Conservation (phyloP, 2,329 filamentous ascomycete genomes). For the Aspergillus persii region DNA sequence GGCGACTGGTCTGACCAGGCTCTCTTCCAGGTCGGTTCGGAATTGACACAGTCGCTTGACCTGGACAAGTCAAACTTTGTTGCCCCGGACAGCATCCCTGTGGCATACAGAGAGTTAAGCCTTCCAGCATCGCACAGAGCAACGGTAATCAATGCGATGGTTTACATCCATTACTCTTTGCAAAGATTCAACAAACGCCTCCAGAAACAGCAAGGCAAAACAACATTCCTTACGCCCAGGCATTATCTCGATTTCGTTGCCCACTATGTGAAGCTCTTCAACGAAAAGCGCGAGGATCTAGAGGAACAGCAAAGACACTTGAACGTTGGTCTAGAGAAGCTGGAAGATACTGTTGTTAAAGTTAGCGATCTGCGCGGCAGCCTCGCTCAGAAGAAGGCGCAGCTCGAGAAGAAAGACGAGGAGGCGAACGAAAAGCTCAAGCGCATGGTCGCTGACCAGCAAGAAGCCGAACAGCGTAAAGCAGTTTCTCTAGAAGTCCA, state of each 20-base stretch:
- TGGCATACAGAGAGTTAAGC: slow-evolving; percentile 81
- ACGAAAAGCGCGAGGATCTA: slow-evolving; percentile 95
- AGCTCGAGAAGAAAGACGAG: slow-evolving; percentile 87
- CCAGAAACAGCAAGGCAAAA: slow-evolving; percentile 85
- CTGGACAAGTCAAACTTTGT: slow-evolving; percentile 82
- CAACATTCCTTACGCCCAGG: slow-evolving; percentile 89
- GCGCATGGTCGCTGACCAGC: slow-evolving; percentile 94
- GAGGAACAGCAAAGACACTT: slow-evolving; percentile 98
- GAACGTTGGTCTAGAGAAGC: slow-evolving; percentile 95
- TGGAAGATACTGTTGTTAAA: slow-evolving; percentile 95
- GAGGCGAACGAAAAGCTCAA: slow-evolving; percentile 97
- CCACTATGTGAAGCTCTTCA: slow-evolving; percentile 96
- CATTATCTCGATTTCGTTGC: slow-evolving; percentile 98
- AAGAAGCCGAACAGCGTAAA: slow-evolving; percentile 89
- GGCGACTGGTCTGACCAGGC: slow-evolving; percentile 99
- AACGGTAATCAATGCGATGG: slow-evolving; percentile 95
- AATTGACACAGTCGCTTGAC: slow-evolving; percentile 94
- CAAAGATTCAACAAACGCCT: slow-evolving; percentile 85
- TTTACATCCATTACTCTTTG: slow-evolving; percentile 95
- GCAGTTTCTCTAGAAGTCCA: slow-evolving; percentile 86
- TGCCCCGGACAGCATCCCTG: slow-evolving; percentile 86
- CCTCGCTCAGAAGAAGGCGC: slow-evolving; percentile 88
- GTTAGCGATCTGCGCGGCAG: slow-evolving; percentile 88
- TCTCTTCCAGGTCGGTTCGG: slow-evolving; percentile 93
- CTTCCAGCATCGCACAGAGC: slow-evolving; percentile 89